These are phyloP conservation scores for Teratosphaeria pseudoeucalypti DNA, from an alignment of 2,329 filamentous ascomycete species.

Conservation along the genomic window DNA sequence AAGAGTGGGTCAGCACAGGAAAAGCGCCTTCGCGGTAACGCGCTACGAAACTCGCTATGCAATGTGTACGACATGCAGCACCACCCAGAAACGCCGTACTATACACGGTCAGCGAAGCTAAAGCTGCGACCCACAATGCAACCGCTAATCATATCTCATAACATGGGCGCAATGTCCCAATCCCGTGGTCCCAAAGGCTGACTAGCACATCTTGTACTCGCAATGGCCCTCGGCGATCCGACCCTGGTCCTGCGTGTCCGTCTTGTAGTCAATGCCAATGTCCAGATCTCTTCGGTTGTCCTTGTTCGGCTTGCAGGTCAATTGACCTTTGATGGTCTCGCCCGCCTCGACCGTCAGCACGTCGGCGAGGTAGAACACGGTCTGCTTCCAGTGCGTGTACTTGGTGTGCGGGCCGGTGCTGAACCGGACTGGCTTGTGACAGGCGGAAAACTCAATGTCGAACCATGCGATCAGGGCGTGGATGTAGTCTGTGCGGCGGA, in stretches of 20 bases:
- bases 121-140: constrained; percentile 25
- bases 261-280: constrained; percentile 73
- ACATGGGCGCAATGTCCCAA: background rate
- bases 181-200: constrained; percentile 27
- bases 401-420: constrained; percentile 96
- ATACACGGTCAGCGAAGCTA: constrained; percentile 27
- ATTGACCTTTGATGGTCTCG: constrained; percentile 62
- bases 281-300: constrained; percentile 94
- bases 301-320: constrained; percentile 79
- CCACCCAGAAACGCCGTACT: background rate
- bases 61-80: background rate
- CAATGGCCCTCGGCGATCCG: constrained; percentile 59
- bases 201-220: constrained; percentile 65
- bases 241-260: constrained; percentile 64
- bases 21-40: background rate
- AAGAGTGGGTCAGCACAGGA: background rate
- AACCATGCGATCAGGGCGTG: constrained; percentile 98
- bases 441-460: constrained; percentile 95
- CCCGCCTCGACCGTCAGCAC: constrained; percentile 83
- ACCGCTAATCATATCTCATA: constrained; percentile 1
- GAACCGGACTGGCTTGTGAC: constrained; percentile 96
- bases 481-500: constrained; percentile 83
- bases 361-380: constrained; percentile 93
- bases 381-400: constrained; percentile 99
- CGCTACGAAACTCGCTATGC: background rate